Base-by-base conservation (phyloP, 805 yeast species). In the Wilhelminamyces savonicus region DNA sequence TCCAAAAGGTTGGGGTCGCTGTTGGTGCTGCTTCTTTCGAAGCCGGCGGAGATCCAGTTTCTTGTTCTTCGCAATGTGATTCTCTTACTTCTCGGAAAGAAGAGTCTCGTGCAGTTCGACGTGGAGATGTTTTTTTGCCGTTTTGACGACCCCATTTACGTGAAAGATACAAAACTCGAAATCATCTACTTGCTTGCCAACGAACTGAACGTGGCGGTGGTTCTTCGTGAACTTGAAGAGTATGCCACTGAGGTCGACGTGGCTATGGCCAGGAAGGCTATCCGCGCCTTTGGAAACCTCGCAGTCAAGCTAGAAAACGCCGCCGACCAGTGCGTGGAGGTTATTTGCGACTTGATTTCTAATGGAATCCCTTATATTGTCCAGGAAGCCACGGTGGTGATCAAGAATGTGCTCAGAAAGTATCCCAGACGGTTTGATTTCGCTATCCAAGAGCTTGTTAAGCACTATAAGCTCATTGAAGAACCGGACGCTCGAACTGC, bases 121-220 rank as follows among this genome's bases (percentile, higher is more conserved):
- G 85, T 84, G n/a, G 73, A 76, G 30, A 73, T 76, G 58, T 85
- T 88, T 49, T 87, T 85, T 55, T 80, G 92, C 56, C 77, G 76
- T 35, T 83, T 74, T 44, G 81, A 82, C 50, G 96, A 88, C 51
- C 92, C 94, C 1, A 75, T 83, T 14, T 90, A 84, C 51, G 77
- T 90, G 48, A 85, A 87, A 52, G 90, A 86, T 44, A 83, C 96
- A 4, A 90, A 90, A 48, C 62, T 90, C 26, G 97, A 90, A 50
- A 81, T 92, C 35, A 76, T 90, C 14, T 84, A 82, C 43, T 61
- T 85, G 21, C 60, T 90, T 27, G 94, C 97, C 1, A 71, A 76
- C 45, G 77, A 74, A 30, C 40, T 52, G 7, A 83, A 82, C 43
- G 63, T 81, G 26, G 64, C 61, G 4, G 56, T 66, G 22, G 85